Conservation (phyloP, 2,329 filamentous ascomycete genomes). For the Colletotrichum brevisporum region DNA sequence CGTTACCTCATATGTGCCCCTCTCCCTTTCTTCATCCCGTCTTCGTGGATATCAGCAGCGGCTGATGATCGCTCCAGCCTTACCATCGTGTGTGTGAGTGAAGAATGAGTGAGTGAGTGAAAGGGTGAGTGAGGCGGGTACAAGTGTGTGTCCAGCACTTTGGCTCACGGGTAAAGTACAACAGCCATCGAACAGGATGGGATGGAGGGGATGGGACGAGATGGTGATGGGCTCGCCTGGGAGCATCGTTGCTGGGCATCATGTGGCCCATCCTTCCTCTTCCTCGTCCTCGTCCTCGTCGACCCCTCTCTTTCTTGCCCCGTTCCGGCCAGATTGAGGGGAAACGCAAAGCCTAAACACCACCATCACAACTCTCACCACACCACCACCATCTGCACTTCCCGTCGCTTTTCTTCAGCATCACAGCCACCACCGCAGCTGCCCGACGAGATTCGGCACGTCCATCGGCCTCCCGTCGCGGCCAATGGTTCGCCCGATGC, state of each 20-base stretch:
- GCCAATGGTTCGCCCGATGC: conserved; percentile 28
- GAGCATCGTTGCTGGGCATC: no score
- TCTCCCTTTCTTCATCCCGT: background rate
- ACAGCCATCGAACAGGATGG: no score
- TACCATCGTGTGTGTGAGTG: background rate
- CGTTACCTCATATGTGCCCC: conserved; percentile 10
- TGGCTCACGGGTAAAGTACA: no score
- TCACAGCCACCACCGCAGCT: conserved; percentile 1
- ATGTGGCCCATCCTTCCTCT: no score
- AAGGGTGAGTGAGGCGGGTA: no score
- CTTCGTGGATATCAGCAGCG: background rate
- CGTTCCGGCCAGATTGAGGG: background rate
- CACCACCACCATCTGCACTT: conserved; percentile 9
- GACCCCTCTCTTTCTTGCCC: background rate
- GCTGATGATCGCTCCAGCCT: background rate
- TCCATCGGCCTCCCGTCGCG: conserved; percentile 24
- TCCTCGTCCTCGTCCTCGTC: no score
- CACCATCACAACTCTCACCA: background rate
- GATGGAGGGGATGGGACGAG: no score
- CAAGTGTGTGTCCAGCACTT: no score
- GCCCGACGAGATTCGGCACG: conserved; percentile 33
- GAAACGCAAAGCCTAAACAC: conserved; percentile 21
- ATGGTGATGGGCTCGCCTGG: no score
- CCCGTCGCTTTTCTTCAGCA: background rate
- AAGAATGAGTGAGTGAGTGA: background rate